Conservation (phyloP, 129 eudicot genomes). For the Apium graveolens region DNA sequence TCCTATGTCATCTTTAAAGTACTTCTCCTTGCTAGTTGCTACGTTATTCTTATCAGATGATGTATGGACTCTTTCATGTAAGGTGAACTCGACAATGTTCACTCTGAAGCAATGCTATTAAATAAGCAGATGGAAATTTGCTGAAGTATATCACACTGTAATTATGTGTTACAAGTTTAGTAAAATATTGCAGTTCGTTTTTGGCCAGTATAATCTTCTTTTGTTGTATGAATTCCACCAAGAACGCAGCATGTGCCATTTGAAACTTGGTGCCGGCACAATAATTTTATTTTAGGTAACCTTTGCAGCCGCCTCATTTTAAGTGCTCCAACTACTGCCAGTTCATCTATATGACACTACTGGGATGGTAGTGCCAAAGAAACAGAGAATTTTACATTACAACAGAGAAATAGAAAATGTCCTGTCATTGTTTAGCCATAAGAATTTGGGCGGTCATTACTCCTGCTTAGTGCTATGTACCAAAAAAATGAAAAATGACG, state of each 20-base stretch:
- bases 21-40: neutral
- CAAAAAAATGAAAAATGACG: slow-evolving; percentile 16
- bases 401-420: neutral
- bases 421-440: too few relatives aligned
- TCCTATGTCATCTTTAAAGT: neutral
- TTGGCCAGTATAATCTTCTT: neutral
- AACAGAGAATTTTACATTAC: neutral
- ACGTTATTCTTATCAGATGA: neutral
- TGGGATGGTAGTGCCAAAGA: neutral
- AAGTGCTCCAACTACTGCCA: neutral
- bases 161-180: neutral
- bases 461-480: neutral
- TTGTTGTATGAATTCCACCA: neutral
- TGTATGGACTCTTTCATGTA: neutral
- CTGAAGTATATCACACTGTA: neutral
- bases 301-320: neutral
- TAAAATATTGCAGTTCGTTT: neutral
- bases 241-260: neutral
- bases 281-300: neutral
- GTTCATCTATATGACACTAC: neutral
- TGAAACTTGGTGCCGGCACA: neutral
- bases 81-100: neutral
- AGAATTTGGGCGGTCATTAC: neutral
- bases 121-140: neutral
- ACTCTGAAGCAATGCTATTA: neutral